A percentile compares a stretch with the other conserved stretches of the same genome.
These are phyloP conservation scores for Ascochyta rabiei DNA, from an alignment of 2,329 filamentous ascomycete species.

Conservation along the genomic window DNA sequence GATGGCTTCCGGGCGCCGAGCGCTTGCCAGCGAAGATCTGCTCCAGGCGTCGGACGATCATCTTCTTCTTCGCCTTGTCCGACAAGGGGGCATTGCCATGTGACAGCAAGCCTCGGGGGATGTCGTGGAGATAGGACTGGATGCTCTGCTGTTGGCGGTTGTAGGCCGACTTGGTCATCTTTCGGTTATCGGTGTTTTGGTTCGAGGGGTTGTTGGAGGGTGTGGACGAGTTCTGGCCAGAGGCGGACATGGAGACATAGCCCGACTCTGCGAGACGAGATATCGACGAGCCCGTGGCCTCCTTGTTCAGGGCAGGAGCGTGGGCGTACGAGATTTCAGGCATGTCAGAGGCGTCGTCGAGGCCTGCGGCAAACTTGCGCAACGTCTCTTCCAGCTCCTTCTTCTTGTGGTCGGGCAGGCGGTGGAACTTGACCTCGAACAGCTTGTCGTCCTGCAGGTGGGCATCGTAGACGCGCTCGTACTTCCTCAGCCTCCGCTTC, in stretches of 20 bases:
- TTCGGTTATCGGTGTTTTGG: constrained; percentile 35
- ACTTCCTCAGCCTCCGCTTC: constrained; percentile 73
- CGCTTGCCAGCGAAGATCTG: constrained; percentile 79
- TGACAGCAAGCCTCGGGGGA: constrained; percentile 71
- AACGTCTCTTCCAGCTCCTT: constrained; percentile 76
- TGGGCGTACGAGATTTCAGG: constrained; percentile 41
- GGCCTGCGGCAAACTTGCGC: constrained; percentile 69
- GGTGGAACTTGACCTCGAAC: constrained; percentile 82
- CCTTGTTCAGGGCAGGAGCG: constrained; percentile 58
- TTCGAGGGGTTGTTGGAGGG: constrained; percentile 35
- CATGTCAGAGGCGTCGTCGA: constrained; percentile 54
- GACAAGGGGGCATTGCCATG: constrained; percentile 64
- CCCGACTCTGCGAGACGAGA: constrained; percentile 59
- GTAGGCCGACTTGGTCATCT: constrained; percentile 40
- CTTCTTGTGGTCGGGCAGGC: constrained; percentile 73
- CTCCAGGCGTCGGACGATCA: constrained; percentile 77
- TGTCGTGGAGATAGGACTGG: constrained; percentile 73
- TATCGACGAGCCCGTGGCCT: constrained; percentile 65
- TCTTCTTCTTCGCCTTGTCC: constrained; percentile 75
- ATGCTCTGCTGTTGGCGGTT: constrained; percentile 59
- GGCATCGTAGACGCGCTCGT: constrained; percentile 70
- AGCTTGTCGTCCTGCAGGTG: constrained; percentile 76
- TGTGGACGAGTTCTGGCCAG: constrained; percentile 53
- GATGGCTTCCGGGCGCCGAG: constrained; percentile 52
- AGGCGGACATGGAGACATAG: constrained; percentile 66